Base-by-base conservation (phyloP, 768 basidiomycete genomes). In the Leccinum imitatum region DNA sequence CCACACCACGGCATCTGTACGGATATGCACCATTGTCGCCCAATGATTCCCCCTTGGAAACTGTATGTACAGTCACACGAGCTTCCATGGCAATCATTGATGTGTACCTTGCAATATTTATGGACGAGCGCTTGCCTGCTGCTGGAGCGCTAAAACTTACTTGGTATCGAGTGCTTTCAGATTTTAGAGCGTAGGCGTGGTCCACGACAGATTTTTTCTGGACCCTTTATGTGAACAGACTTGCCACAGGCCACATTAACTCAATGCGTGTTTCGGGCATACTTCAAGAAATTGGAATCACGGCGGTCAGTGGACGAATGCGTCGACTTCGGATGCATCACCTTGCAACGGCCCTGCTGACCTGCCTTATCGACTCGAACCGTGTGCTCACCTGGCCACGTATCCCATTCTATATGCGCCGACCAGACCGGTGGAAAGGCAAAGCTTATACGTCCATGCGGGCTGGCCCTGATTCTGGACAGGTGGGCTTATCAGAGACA, bases 401-500 rank as follows among this genome's bases (percentile, higher is more conserved):
- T 30, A 39, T 39, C 31, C 3, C 52, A 21, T 50, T 15, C 50
- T 23, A 31, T 48, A 46, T 30, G 30, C 15, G 1, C 11, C 23
- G 19, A 17, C 23, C 6, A n/a, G 21, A n/a, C 33, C 41, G 33
- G 23, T 30, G 53, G 21, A 35, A 50, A 30, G 48, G 19, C 44
- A 5, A 15, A 27, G 33, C 30, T 41, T 53, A 31, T 33, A 39
- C n/a, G 21, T 51, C 54, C 62, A 64, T 64, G 59, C 50, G 59
- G 50, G 44, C 21, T 47, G 25, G 1, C 39, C 30, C 19, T 21
- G 37, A 59, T 44, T 54, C 5, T 10, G 54, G 3, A 46, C 56
- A 35, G 30, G 6, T 27, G 25, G 25, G 19, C 57, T 33, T 52
- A 59, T 54, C 52, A 31, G 54, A 44, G 35, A 53, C 21, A 48